phyloP scores from a whole-genome alignment of 177 flowering plant species.

The Vitis hybrid region DNA sequence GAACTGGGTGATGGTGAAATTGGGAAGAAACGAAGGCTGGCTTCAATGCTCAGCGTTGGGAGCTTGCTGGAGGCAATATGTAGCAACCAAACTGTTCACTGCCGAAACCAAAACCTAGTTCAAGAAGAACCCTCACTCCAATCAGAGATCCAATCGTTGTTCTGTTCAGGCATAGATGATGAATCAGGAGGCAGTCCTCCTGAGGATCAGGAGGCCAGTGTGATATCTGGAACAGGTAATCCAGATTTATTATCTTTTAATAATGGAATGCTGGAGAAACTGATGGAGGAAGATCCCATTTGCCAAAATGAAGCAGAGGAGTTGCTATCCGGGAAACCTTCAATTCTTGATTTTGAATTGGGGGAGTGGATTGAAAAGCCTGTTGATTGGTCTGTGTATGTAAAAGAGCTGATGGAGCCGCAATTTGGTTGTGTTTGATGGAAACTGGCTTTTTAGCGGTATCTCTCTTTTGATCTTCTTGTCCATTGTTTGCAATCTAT shows the following conservation, averaged over 20 bases:
- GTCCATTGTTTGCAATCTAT: background rate
- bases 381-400: constrained; percentile 20
- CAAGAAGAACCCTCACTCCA: constrained; percentile 8
- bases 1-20: constrained; percentile 22
- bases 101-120: constrained; percentile 7
- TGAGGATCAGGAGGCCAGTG: constrained; percentile 12
- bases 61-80: constrained; percentile 11
- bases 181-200: constrained; percentile 12
- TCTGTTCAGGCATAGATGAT: constrained; percentile 14
- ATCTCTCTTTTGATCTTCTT: background rate
- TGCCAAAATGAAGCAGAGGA: constrained; percentile 24
- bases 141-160: constrained; percentile 20
- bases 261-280: constrained; percentile 36
- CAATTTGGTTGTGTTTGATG: constrained; percentile 11
- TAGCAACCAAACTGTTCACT: background rate
- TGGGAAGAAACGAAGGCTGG: constrained; percentile 31
- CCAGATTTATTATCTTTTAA: constrained; percentile 24
- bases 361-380: constrained; percentile 47
- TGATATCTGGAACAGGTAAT: constrained; percentile 9
- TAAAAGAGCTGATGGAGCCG: constrained; percentile 14
- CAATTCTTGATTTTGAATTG: constrained; percentile 41
- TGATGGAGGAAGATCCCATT: constrained; percentile 36
- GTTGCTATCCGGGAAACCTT: constrained; percentile 19
- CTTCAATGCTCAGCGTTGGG: background rate
- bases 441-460: constrained; percentile 2